phyloP scores from a whole-genome alignment of 805 yeast species.

The Yamadazyma philogaea region DNA sequence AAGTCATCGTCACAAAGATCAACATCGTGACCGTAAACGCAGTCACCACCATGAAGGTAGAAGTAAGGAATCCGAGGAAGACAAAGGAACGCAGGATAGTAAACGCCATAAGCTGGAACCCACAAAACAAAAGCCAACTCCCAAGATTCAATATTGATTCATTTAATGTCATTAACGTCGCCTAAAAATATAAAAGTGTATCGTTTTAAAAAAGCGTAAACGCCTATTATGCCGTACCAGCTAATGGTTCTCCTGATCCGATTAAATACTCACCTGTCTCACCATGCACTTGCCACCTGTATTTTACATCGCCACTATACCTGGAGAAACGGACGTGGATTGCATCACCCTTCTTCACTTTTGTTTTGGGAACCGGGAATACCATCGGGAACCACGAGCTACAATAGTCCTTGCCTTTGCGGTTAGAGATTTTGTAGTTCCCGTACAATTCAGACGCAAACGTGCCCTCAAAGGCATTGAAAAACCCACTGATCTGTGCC shows the following conservation, averaged over 20 bases:
- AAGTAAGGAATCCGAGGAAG: conserved; percentile 6
- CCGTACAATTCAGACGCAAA: conserved; percentile 70
- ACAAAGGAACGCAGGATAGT: neutral
- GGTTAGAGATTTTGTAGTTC: conserved; percentile 49
- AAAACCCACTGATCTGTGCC: conserved; percentile 46
- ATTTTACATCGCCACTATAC: conserved; percentile 21
- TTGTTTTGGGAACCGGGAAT: conserved; percentile 25
- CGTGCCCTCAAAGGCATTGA: conserved; percentile 75
- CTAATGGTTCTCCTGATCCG: neutral
- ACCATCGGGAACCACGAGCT: conserved; percentile 39
- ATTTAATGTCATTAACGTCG: neutral
- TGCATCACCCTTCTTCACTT: conserved; percentile 8
- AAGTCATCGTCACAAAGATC: neutral
- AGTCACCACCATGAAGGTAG: conserved; percentile 1
- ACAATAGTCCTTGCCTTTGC: conserved; percentile 26
- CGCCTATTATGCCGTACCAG: no score
- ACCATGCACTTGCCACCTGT: conserved; percentile 24
- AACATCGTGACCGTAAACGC: conserved; percentile 1
- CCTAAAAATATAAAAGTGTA: no score
- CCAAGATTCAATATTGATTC: neutral
- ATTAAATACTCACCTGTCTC: neutral
- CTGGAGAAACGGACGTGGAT: conserved; percentile 10
- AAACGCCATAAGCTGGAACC: neutral
- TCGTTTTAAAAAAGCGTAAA: no score
- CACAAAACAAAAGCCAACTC: neutral